Percentiles rank a stretch among this genome's conserved stretches.
These are phyloP conservation scores for Choanephora cucurbitarum DNA, from an alignment of 371 early-diverging fungal genomes.

Conservation along the genomic window DNA sequence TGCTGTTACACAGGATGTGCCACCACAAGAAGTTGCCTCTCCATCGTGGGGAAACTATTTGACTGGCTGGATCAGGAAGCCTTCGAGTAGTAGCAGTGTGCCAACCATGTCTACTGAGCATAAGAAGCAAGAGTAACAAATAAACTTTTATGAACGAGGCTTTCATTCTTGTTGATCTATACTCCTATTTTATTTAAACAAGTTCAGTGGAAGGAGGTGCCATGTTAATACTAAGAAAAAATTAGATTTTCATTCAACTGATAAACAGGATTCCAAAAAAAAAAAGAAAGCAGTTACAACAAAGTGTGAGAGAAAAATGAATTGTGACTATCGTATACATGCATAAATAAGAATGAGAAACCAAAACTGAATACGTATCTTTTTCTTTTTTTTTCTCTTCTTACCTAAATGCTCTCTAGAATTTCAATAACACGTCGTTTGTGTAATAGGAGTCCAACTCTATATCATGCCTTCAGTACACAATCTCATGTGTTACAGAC, in stretches of 20 bases:
- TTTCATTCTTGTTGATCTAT: no score
- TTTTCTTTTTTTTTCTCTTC: not conserved
- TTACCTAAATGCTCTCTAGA: conserved; percentile 1
- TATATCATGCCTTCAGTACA: no score
- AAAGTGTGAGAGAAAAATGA: not conserved
- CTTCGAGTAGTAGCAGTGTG: not conserved
- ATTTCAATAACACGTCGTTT: not conserved
- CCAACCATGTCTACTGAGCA: not conserved
- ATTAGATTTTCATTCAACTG: no score
- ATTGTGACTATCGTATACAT: not conserved
- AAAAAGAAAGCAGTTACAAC: no score
- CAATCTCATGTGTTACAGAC: not conserved
- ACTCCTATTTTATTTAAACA: no score
- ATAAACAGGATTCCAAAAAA: no score
- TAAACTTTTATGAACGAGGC: no score
- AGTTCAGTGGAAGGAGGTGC: no score
- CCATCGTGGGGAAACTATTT: conserved; percentile 22
- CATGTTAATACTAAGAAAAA: no score
- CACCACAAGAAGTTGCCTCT: conserved; percentile 2
- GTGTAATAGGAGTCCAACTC: not conserved
- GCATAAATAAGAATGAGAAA: not conserved
- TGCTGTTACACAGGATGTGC: not conserved
- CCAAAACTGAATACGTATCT: no score
- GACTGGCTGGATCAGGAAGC: conserved; percentile 22
- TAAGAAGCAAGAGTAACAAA: conserved; percentile 12